Evolutionary conservation across 2,329 filamentous ascomycete genomes (phyloP).

Genomic region (Diaporthe vaccinii): DNA sequence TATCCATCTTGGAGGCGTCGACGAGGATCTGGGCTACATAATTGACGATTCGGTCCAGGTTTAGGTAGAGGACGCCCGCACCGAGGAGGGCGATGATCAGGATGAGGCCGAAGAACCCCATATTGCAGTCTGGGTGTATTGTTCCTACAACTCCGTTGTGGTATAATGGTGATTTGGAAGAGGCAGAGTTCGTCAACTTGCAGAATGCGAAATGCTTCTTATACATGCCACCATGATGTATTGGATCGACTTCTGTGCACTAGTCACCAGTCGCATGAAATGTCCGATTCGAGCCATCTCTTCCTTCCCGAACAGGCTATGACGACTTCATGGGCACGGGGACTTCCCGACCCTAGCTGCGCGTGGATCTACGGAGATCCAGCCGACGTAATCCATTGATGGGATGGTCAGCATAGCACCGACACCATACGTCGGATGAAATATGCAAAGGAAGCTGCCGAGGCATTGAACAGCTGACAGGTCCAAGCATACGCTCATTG

Average conservation of each 20-base stretch:
- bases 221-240: not conserved
- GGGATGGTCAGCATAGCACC: not conserved
- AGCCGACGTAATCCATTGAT: conserved; percentile 11
- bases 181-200: not conserved
- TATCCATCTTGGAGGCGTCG: conserved; percentile 34
- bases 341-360: not conserved
- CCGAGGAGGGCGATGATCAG: conserved; percentile 13
- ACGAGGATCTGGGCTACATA: conserved; percentile 23
- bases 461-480: not conserved
- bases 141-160: not conserved
- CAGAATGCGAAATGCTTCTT: not conserved
- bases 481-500: not conserved
- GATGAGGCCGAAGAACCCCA: conserved; percentile 13
- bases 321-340: conserved; percentile 15
- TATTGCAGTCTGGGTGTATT: not conserved
- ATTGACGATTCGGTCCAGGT: conserved; percentile 21
- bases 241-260: not conserved
- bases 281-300: not conserved
- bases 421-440: not conserved
- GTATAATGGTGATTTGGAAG: not conserved
- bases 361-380: not conserved
- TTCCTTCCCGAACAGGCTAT: not conserved
- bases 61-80: not conserved
- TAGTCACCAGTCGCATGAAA: conserved; percentile 26
- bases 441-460: conserved; percentile 1